A percentile compares a stretch with the other conserved stretches of the same genome.
Evolutionary conservation across 2,329 filamentous ascomycete species (phyloP).

Genomic region (Cladophialophora immunda): DNA sequence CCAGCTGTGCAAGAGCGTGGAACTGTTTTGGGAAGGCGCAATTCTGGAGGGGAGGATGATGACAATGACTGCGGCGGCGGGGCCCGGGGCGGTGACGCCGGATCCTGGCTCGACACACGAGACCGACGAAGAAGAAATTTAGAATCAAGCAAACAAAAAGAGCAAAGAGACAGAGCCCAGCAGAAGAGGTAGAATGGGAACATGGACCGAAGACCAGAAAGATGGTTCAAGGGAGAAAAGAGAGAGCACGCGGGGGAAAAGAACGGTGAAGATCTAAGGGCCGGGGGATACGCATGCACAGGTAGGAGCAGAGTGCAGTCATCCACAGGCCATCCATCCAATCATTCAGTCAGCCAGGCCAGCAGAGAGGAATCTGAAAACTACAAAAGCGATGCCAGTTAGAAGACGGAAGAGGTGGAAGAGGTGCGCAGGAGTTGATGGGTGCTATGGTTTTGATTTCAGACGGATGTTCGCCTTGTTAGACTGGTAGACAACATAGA

Average conservation of each 20-base stretch:
- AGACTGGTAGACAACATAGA: neutral
- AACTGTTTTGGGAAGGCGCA: conserved; percentile 47
- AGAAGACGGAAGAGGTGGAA: too few relatives aligned
- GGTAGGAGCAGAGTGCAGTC: too few relatives aligned
- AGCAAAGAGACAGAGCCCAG: too few relatives aligned
- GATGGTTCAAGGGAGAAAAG: too few relatives aligned
- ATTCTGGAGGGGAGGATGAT: conserved; percentile 23
- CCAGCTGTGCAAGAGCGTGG: conserved; percentile 51
- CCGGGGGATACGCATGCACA: too few relatives aligned
- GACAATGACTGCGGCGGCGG: neutral
- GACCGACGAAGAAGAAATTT: neutral
- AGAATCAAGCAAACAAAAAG: too few relatives aligned
- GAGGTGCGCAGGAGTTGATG: too few relatives aligned
- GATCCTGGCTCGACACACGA: neutral
- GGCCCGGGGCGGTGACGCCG: neutral
- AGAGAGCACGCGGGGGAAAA: neutral
- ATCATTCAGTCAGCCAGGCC: neutral
- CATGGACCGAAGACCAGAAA: too few relatives aligned
- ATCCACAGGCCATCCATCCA: too few relatives aligned
- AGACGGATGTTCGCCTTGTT: too few relatives aligned
- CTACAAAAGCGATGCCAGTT: neutral
- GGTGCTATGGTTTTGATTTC: too few relatives aligned
- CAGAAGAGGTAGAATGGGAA: too few relatives aligned
- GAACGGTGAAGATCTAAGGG: neutral
- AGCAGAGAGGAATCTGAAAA: neutral